Conservation (phyloP, 345 rosid genomes). For the Odontarrhena argentea region DNA sequence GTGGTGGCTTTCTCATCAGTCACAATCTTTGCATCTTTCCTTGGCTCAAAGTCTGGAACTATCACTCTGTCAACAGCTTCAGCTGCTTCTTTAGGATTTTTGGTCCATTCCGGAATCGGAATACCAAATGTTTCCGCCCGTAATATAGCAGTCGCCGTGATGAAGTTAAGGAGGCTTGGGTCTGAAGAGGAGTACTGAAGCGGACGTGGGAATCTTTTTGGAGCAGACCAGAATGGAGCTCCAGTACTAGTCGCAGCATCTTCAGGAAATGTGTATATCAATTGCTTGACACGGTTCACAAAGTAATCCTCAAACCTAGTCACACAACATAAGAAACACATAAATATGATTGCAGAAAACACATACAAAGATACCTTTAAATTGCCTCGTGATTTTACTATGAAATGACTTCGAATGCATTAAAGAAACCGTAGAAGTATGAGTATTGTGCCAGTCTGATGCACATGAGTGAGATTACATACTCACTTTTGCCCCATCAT, state of each 20-base stretch:
- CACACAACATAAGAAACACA: slow-evolving; percentile 21
- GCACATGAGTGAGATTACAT: background rate
- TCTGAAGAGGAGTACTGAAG: slow-evolving; percentile 68
- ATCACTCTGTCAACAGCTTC: slow-evolving; percentile 61
- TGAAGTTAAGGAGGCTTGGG: slow-evolving; percentile 69
- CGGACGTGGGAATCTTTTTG: slow-evolving; percentile 72
- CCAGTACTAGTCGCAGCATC: slow-evolving; percentile 76
- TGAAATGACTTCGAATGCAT: background rate
- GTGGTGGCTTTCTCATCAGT: slow-evolving; percentile 70
- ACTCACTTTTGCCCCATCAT: background rate
- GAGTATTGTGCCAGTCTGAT: no score
- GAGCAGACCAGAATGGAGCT: slow-evolving; percentile 79
- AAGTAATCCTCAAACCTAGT: slow-evolving; percentile 91
- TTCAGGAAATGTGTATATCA: slow-evolving; percentile 82
- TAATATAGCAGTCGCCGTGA: slow-evolving; percentile 70
- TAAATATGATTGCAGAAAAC: background rate
- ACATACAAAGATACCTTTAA: background rate
- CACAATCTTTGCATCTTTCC: slow-evolving; percentile 59
- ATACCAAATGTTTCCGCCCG: slow-evolving; percentile 87
- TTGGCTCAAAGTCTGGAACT: slow-evolving; percentile 71
- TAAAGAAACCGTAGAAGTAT: background rate
- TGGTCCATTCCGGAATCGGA: slow-evolving; percentile 76
- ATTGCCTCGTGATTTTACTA: background rate
- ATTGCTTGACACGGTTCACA: slow-evolving; percentile 76
- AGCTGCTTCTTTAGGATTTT: slow-evolving; percentile 51